Conservation (phyloP, 2,329 filamentous ascomycete species). For the Lasiodiplodia sp. region DNA sequence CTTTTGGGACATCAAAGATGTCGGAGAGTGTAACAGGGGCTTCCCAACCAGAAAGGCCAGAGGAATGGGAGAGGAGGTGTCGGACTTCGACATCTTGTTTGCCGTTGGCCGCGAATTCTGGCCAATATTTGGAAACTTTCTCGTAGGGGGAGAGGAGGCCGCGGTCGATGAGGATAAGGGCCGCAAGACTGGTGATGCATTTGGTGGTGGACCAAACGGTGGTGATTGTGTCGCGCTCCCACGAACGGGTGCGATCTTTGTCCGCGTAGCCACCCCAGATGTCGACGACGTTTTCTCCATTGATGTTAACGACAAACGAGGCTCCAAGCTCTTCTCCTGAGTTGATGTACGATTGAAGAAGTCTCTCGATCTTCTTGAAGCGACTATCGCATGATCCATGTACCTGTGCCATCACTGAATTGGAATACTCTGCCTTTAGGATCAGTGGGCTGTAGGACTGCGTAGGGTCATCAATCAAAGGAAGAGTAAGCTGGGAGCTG, state of each 20-base stretch:
- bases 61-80: conserved; percentile 27
- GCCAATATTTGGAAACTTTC: conserved; percentile 43
- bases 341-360: conserved; percentile 46
- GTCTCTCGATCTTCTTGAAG: conserved; percentile 46
- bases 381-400: conserved; percentile 48
- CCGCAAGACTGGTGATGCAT: conserved; percentile 37
- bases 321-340: conserved; percentile 55
- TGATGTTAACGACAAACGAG: conserved; percentile 51
- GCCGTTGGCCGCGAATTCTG: conserved; percentile 43
- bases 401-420: conserved; percentile 30
- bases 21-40: neutral
- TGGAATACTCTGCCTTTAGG: too few relatives aligned
- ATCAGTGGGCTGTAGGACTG: too few relatives aligned
- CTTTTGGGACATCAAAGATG: conserved; percentile 1
- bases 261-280: conserved; percentile 54
- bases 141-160: conserved; percentile 39
- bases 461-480: too few relatives aligned
- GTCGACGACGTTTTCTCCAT: conserved; percentile 55
- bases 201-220: conserved; percentile 40
- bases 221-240: conserved; percentile 42
- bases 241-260: conserved; percentile 40
- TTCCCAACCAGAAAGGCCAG: conserved; percentile 23
- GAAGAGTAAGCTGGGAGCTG: too few relatives aligned
- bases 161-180: conserved; percentile 38
- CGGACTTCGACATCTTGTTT: conserved; percentile 41